Evolutionary conservation across 148 eudicot genomes (phyloP).

Genomic region (Nyssa sinensis): DNA sequence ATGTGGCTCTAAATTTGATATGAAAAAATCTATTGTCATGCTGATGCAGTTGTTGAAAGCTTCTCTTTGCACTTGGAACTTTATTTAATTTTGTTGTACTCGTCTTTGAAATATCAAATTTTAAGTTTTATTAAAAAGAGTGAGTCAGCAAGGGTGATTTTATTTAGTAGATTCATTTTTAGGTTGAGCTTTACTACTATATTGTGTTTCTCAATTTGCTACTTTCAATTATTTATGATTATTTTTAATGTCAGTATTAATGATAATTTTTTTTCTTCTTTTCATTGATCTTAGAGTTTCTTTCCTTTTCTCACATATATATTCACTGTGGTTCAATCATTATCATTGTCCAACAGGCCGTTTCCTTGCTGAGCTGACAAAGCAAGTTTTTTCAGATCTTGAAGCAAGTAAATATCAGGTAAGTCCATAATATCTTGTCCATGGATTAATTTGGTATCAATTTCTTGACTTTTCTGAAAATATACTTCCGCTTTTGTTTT

Average conservation of each 20-base stretch:
- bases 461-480: background rate
- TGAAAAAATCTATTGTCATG: too few species aligned
- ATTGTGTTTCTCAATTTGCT: background rate
- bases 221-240: background rate
- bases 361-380: conserved; percentile 94
- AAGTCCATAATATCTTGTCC: conserved; percentile 7
- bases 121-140: background rate
- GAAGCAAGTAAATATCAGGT: conserved; percentile 98
- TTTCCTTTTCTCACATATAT: background rate
- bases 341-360: conserved; percentile 56
- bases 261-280: background rate
- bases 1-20: too few species aligned
- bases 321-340: background rate
- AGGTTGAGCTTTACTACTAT: background rate
- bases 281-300: background rate
- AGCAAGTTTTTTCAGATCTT: conserved; percentile 91
- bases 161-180: background rate
- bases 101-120: background rate
- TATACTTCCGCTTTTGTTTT: background rate
- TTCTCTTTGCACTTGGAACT: background rate
- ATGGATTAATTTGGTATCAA: background rate
- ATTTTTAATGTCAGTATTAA: background rate
- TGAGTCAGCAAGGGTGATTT: background rate
- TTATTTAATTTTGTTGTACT: background rate
- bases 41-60: too few species aligned